Base-by-base conservation (phyloP, 2,329 filamentous ascomycete genomes). In the Colletotrichum navitas region DNA sequence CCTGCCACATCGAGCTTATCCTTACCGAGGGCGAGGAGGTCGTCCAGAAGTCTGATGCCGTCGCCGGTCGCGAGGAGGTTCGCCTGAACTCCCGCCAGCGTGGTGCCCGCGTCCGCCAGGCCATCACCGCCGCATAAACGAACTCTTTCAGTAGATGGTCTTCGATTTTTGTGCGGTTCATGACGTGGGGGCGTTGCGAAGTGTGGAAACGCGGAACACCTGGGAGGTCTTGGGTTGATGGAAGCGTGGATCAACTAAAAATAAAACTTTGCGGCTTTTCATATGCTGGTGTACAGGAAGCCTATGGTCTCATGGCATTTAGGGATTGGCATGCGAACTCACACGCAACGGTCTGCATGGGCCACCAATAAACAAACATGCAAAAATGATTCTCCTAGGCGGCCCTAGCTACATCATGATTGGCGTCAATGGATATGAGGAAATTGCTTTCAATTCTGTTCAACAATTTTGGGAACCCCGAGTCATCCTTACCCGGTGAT, bases 1-100 rank as follows among this genome's bases (percentile, higher is more conserved):
- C 96, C 79, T 99, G 95, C 93, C 96, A 99, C 92, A 97, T 99
- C 86, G 97, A 99, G 90, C 89, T 99, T 81, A 99, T 99, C 91
- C 91, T 99, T 80, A 97, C 95, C 83, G 97, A 99, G 91, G 94
- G 90, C 81, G 93, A 97, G 83, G 97, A 99, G 91, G 91, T 93
- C 80, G 94, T 99, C 80, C 90, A 95, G 88, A 99, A 99, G 92
- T 91, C 91, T 75, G 89, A 91, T 79, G 84, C 90, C 75, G 88
- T 91, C 79, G 88, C 87, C 76, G 86, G 87, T 80, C 90, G 91
- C 79, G 89, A 92, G 79, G 83, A 86, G 74, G 80, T 84, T 77
- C 93, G 92, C 85, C 89, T 99, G 82, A 93, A 86, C 89, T 94
- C 93, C 81, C 93, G 95, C 89, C 96, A 99, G 91, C 94, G 95